Base-by-base conservation (phyloP, 1,139 yeast species). In the Pichia sp. region DNA sequence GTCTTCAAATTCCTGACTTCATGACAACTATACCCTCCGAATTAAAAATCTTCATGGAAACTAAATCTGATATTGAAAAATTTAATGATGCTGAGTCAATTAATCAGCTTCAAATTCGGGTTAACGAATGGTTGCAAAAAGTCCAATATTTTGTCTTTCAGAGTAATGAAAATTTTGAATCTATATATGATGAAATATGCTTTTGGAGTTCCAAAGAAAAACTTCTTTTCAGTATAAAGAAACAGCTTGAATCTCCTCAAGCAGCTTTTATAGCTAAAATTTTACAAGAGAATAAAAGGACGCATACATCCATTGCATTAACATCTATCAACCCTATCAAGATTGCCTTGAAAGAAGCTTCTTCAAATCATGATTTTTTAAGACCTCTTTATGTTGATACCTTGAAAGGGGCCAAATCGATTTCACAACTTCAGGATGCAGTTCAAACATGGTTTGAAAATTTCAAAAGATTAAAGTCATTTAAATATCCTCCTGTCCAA, bases 201-300 rank as follows among this genome's bases (percentile, higher is more conserved):
- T 89, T 84, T 53, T 89, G 97, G 96, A 66, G 68, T 19, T 74
- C 86, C 0, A 69, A 84, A 68, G 93, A 84, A 52, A 58, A 63
- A 1, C 80, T 88, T 0, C 63, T 89, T 28, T 48, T 55, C 5
- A 67, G 78, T 4, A 68, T 85, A 1, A 73, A 74, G 39, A 66
- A 67, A 2, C 96, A 86, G 56, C 60, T 84, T 2, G 60, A 69
- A 9, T 65, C 76, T 0, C 68, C 70, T 0, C 79, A 75, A 26
- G 74, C 85, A 1, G 64, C 63, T 21, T 57, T 72, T n/a, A 76
- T 94, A 0, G 60, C 86, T 19, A 76, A 74, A 3, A 63, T 84
- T 1, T 66, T 89, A 43, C 74, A 77, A 46, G 66, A 72, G 28
- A 88, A 89, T 4, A 86, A 84, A 50, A 68, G 96, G 50, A 84